Evolutionary conservation across 176 grass and related monocot species (phyloP).

Genomic region (Panicum miliaceum): DNA sequence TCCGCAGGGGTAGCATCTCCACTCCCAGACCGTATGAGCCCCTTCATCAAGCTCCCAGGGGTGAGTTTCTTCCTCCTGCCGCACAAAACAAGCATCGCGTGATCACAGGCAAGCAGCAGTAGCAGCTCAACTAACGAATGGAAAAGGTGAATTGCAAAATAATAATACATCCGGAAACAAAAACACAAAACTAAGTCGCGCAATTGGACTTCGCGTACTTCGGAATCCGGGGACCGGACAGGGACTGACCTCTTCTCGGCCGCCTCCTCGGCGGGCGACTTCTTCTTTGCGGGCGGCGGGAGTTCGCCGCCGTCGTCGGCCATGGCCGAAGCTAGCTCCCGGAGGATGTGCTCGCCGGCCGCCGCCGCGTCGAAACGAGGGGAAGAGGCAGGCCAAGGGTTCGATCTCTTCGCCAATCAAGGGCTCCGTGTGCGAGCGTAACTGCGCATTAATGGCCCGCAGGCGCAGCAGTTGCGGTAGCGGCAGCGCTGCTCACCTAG

Average conservation of each 20-base stretch:
- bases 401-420: neutral
- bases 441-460: slow-evolving; percentile 18
- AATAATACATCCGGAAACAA: neutral
- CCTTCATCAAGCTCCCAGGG: slow-evolving; percentile 95
- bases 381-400: neutral
- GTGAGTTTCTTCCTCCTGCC: slow-evolving; percentile 86
- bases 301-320: slow-evolving; percentile 38
- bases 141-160: neutral
- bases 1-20: slow-evolving; percentile 63
- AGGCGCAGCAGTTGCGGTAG: slow-evolving; percentile 43
- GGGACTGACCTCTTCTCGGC: slow-evolving; percentile 77
- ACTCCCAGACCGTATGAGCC: slow-evolving; percentile 65
- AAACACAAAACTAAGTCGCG: neutral
- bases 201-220: neutral
- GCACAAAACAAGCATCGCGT: slow-evolving; percentile 3
- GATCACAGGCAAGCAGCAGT: neutral
- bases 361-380: neutral
- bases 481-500: slow-evolving; percentile 3
- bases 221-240: neutral
- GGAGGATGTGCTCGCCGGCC: neutral
- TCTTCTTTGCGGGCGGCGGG: slow-evolving; percentile 69
- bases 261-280: slow-evolving; percentile 69
- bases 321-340: slow-evolving; percentile 57
- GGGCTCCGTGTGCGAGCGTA: neutral
- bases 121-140: neutral